Evolutionary conservation across 129 eudicot species (phyloP).

Genomic region (Tagetes erecta): DNA sequence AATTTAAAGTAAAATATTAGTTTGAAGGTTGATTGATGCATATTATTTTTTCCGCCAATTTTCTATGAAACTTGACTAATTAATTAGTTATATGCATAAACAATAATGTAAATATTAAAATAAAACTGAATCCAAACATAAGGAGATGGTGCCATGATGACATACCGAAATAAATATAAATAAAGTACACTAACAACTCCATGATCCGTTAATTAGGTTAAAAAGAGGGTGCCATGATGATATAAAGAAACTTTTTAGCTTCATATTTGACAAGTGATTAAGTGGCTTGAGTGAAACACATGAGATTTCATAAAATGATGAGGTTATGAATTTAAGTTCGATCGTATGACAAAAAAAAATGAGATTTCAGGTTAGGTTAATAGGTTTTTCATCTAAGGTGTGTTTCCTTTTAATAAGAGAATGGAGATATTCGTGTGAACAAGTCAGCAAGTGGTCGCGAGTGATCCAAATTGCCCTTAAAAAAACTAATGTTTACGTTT

Average conservation of each 20-base stretch:
- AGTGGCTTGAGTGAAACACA: background rate
- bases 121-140: background rate
- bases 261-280: background rate
- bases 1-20: too few relatives aligned
- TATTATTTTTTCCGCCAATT: background rate
- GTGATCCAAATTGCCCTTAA: too few relatives aligned
- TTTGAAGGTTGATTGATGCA: background rate
- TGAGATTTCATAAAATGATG: too few relatives aligned
- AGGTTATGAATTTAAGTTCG: too few relatives aligned
- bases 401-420: too few relatives aligned
- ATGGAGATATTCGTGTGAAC: too few relatives aligned
- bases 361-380: too few relatives aligned
- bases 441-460: too few relatives aligned
- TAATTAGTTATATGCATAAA: background rate
- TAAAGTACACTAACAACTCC: constrained; percentile 23
- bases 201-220: constrained; percentile 11
- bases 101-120: background rate
- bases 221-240: background rate
- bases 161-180: constrained; percentile 1
- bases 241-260: background rate
- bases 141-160: background rate
- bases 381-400: too few relatives aligned
- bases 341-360: too few relatives aligned
- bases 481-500: too few relatives aligned
- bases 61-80: background rate